phyloP scores from a whole-genome alignment of 805 yeast genomes.

The Yamadazyma nakazawae region DNA sequence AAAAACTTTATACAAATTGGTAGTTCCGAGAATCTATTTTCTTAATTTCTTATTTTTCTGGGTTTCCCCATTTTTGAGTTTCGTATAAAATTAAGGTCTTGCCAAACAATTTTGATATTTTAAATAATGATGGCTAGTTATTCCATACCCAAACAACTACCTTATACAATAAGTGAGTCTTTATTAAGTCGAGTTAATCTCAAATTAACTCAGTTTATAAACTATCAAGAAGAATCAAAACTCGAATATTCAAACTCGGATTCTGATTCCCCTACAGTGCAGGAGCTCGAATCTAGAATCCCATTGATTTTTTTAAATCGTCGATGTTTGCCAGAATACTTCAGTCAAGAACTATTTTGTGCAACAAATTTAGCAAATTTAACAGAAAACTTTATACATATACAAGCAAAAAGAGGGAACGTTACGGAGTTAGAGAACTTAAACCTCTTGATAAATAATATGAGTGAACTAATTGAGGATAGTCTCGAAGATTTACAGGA shows the following conservation, averaged over 20 bases:
- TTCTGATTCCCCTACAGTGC: constrained; percentile 7
- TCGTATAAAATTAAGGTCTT: neutral
- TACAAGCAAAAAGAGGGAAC: neutral
- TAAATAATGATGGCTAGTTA: neutral
- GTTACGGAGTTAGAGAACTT: neutral
- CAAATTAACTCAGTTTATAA: neutral
- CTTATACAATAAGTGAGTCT: neutral
- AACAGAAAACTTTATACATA: constrained; percentile 1
- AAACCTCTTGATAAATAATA: constrained; percentile 2
- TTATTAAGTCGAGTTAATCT: neutral
- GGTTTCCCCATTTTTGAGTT: neutral
- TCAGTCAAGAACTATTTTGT: constrained; percentile 11
- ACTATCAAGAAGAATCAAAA: neutral
- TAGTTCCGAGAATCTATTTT: neutral
- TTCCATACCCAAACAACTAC: neutral
- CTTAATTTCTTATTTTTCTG: neutral
- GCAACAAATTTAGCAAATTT: constrained; percentile 9
- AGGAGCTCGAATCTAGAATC: constrained; percentile 9
- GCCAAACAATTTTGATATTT: neutral
- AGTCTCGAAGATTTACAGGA: neutral
- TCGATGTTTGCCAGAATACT: constrained; percentile 9
- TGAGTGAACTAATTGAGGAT: constrained; percentile 6
- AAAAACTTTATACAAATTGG: neutral
- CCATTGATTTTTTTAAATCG: constrained; percentile 10
- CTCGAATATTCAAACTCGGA: neutral